Percentiles rank a stretch among this genome's conserved stretches.
These are phyloP conservation scores for Zymoseptoria brevis DNA, from an alignment of 2,329 filamentous ascomycete genomes.

Conservation along the genomic window DNA sequence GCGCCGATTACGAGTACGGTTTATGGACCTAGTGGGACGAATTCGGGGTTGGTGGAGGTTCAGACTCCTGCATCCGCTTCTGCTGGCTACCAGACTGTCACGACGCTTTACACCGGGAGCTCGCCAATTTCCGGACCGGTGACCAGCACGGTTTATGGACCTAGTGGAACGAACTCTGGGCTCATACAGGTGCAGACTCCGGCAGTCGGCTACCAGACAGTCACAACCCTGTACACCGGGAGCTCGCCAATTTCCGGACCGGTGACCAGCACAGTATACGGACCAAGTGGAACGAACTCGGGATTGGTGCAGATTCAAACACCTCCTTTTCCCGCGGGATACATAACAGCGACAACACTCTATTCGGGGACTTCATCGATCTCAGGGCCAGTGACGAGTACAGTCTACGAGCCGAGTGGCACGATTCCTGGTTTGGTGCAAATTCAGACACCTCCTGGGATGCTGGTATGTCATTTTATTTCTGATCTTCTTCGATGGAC, in stretches of 20 bases:
- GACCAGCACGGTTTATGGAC: conserved; percentile 1
- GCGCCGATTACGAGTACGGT: conserved; percentile 4
- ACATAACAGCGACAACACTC: neutral
- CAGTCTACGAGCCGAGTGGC: conserved; percentile 4
- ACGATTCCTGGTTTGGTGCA: conserved; percentile 7
- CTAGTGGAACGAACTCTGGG: conserved; percentile 3
- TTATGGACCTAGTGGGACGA: conserved; percentile 2
- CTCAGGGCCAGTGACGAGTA: conserved; percentile 6
- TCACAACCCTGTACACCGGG: conserved; percentile 4
- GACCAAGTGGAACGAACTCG: conserved; percentile 3
- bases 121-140: neutral
- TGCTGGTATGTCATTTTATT: neutral
- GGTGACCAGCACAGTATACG: conserved; percentile 6
- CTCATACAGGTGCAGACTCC: no score
- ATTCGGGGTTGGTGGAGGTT: conserved; percentile 2
- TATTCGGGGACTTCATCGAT: conserved; percentile 5
- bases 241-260: conserved; percentile 1
- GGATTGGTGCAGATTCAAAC: conserved; percentile 9
- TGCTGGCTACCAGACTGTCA: neutral
- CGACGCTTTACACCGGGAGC: neutral
- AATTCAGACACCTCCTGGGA: conserved; percentile 3
- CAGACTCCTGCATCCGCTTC: neutral
- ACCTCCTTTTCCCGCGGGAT: neutral
- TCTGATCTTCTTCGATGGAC: neutral
- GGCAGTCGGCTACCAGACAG: no score